Conservation (phyloP, 495 filamentous ascomycete species). For the Parmelia sp. region DNA sequence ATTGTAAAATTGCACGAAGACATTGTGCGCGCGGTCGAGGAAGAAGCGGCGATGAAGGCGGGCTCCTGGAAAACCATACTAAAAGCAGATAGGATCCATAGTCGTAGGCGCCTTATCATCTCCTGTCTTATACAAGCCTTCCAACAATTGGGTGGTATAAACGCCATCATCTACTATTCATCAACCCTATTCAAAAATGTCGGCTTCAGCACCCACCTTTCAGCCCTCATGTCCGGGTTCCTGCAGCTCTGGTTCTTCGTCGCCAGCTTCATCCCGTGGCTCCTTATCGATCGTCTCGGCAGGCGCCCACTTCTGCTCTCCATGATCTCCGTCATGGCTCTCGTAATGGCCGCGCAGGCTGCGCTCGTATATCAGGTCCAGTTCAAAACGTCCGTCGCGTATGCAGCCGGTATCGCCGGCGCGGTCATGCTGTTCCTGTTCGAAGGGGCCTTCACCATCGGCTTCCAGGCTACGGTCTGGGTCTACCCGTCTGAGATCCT, state of each 20-base stretch:
- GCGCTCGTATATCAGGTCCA: constrained; percentile 26
- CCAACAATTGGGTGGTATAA: constrained; percentile 36
- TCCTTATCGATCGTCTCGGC: constrained; percentile 30
- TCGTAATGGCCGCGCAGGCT: constrained; percentile 26
- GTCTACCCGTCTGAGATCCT: constrained; percentile 35
- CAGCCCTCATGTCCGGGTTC: constrained; percentile 29
- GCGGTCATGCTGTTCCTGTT: constrained; percentile 30
- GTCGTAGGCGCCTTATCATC: constrained; percentile 27
- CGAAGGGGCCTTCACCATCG: constrained; percentile 28
- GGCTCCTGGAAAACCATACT: constrained; percentile 31
- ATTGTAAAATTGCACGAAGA: constrained; percentile 23
- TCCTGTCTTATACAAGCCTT: constrained; percentile 31
- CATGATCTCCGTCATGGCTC: constrained; percentile 27
- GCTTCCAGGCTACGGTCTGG: constrained; percentile 32
- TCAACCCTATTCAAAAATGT: constrained; percentile 25
- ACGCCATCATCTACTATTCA: constrained; percentile 31
- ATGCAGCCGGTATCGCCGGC: constrained; percentile 19
- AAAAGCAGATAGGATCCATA: constrained; percentile 29
- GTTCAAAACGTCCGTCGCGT: constrained; percentile 14
- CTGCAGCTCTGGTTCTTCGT: constrained; percentile 31
- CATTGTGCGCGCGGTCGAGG: constrained; percentile 25
- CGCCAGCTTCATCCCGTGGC: constrained; percentile 28
- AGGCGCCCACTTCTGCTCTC: constrained; percentile 26
- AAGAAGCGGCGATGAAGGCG: constrained; percentile 25
- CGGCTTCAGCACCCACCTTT: constrained; percentile 24